Conservation (phyloP, 2,329 filamentous ascomycete species). For the Aureobasidium zeae region DNA sequence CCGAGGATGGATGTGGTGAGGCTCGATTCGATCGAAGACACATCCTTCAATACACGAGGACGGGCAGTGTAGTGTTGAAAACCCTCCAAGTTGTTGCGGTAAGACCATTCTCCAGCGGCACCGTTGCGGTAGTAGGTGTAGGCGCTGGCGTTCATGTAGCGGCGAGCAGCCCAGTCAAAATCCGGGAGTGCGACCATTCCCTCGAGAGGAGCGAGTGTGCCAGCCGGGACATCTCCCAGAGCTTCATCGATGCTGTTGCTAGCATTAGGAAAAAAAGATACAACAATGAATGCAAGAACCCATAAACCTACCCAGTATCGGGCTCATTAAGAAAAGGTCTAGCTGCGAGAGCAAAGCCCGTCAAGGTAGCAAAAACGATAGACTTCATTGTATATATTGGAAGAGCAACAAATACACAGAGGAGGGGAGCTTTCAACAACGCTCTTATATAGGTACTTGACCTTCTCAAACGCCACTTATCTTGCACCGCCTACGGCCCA, state of each 20-base stretch:
- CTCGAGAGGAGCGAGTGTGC: slow-evolving; percentile 21
- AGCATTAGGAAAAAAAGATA: no score
- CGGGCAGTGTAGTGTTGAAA: slow-evolving; percentile 24
- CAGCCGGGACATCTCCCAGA: slow-evolving; percentile 22
- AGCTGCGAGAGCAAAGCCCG: slow-evolving; percentile 24
- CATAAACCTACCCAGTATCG: slow-evolving; percentile 26
- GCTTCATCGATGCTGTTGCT: slow-evolving; percentile 23
- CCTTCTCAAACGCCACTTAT: no score
- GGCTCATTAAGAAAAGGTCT: slow-evolving; percentile 29
- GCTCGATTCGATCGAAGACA: slow-evolving; percentile 20
- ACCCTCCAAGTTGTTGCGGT: slow-evolving; percentile 23
- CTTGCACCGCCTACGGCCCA: no score
- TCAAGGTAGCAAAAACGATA: slow-evolving; percentile 1
- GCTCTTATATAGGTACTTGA: no score
- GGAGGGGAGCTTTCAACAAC: no score
- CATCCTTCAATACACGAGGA: slow-evolving; percentile 22
- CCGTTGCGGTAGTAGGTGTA: slow-evolving; percentile 26
- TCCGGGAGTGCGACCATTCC: slow-evolving; percentile 23
- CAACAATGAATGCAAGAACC: no score
- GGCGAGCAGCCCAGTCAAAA: slow-evolving; percentile 34
- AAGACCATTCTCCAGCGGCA: slow-evolving; percentile 25
- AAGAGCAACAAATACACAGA: no score
- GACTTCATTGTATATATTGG: slow-evolving; percentile 6
- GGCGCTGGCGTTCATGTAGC: slow-evolving; percentile 25
- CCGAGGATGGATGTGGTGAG: slow-evolving; percentile 75